Evolutionary conservation across 306 rosid genomes (phyloP).

Genomic region (Malus sylvestris): DNA sequence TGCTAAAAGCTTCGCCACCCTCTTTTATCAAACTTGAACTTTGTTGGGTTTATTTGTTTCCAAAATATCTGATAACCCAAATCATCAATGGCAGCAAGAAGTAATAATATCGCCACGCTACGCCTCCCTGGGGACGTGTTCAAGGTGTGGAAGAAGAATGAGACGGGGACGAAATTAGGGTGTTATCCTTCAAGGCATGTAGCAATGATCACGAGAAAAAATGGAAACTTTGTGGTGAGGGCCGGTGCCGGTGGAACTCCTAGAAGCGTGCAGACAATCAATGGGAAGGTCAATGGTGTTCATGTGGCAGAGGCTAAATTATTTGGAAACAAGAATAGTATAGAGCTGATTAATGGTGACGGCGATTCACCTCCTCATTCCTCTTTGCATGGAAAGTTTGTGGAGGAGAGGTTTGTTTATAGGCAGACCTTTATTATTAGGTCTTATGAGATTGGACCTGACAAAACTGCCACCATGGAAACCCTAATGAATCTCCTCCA

Average conservation of each 20-base stretch:
- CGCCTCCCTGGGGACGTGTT: constrained; percentile 8
- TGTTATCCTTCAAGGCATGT: constrained; percentile 1
- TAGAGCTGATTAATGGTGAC: constrained; percentile 2
- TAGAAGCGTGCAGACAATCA: constrained; percentile 23
- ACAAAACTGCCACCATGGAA: constrained; percentile 75
- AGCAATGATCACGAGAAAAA: background rate
- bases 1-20: constrained; percentile 1
- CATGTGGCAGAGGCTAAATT: constrained; percentile 21
- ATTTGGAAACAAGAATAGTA: background rate
- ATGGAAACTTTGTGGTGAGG: constrained; percentile 13
- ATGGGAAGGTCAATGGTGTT: constrained; percentile 55
- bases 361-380: constrained; percentile 37
- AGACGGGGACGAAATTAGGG: background rate
- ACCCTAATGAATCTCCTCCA: constrained; percentile 77
- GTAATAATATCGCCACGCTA: background rate
- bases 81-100: constrained; percentile 38
- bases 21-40: background rate
- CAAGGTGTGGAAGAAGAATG: constrained; percentile 21
- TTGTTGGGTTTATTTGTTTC: background rate
- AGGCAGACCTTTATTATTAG: constrained; percentile 55
- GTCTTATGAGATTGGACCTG: constrained; percentile 78
- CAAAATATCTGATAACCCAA: background rate
- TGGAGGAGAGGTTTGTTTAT: constrained; percentile 55
- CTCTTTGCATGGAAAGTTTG: constrained; percentile 60
- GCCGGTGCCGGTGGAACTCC: constrained; percentile 6